These are phyloP conservation scores for Hericium erinaceus DNA, from an alignment of 768 basidiomycete genomes.

Conservation along the genomic window DNA sequence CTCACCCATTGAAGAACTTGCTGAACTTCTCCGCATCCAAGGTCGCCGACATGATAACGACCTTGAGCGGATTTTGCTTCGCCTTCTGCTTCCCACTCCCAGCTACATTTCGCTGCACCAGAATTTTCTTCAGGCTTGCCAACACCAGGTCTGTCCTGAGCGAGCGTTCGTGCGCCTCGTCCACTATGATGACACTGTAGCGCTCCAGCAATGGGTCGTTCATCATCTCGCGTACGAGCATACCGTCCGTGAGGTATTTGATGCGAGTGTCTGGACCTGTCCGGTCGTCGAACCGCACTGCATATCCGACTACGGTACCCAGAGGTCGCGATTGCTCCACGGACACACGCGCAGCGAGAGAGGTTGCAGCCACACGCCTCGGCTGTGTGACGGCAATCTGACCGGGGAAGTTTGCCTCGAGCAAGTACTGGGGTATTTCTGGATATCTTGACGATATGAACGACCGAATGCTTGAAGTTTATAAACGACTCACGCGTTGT, in stretches of 20 bases:
- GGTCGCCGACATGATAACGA: conserved; percentile 97
- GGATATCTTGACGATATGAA: conserved; percentile 5
- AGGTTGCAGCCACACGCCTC: conserved; percentile 88
- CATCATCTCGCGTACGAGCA: conserved; percentile 90
- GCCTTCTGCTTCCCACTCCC: conserved; percentile 36
- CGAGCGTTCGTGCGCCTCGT: conserved; percentile 96
- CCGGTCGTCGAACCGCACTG: conserved; percentile 91
- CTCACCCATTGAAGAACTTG: conserved; percentile 76
- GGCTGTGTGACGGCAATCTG: conserved; percentile 93
- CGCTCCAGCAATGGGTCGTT: conserved; percentile 64
- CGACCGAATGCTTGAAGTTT: background rate
- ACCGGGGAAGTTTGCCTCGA: conserved; percentile 68
- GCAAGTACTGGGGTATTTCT: conserved; percentile 96
- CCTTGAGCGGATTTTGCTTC: conserved; percentile 64
- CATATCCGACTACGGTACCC: conserved; percentile 82
- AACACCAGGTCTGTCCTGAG: conserved; percentile 91
- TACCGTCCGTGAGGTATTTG: conserved; percentile 97
- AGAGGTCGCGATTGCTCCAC: conserved; percentile 66
- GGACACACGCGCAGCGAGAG: conserved; percentile 87
- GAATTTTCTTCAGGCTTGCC: conserved; percentile 80
- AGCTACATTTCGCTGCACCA: conserved; percentile 51
- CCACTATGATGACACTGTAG: conserved; percentile 86
- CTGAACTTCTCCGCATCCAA: conserved; percentile 94
- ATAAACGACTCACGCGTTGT: conserved; percentile 74
- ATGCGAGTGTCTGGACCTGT: conserved; percentile 66